Conservation (phyloP, 1,284 basidiomycete species). For the Tetrapyrgos nigripes region DNA sequence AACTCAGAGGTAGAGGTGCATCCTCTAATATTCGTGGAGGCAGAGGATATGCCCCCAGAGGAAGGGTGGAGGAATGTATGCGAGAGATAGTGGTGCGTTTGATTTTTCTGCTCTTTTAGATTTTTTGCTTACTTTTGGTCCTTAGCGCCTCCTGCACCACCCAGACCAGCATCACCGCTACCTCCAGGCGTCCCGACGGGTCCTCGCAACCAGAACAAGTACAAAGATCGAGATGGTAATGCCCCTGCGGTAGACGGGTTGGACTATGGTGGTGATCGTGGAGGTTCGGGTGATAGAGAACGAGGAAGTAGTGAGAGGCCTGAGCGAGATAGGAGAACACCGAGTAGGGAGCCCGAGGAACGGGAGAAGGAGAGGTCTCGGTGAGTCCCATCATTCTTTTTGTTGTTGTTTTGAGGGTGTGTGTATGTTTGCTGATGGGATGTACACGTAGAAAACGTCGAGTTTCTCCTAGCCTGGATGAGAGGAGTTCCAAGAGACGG, state of each 20-base stretch:
- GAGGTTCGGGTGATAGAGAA: conserved; percentile 1
- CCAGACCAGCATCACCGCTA: conserved; percentile 78
- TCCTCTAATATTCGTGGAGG: conserved; percentile 36
- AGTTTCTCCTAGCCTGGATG: conserved; percentile 65
- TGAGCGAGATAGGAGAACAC: conserved; percentile 48
- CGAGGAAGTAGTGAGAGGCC: conserved; percentile 36
- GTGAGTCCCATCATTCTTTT: conserved; percentile 32
- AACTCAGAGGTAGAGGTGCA: neutral
- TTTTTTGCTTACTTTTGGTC: neutral
- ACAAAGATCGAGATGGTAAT: conserved; percentile 84
- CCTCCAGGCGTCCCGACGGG: conserved; percentile 86
- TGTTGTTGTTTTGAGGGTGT: neutral
- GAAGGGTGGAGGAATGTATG: conserved; percentile 49
- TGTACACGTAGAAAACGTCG: conserved; percentile 56
- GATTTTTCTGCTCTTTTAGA: neutral
- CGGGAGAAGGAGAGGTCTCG: conserved; percentile 45
- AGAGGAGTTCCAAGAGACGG: conserved; percentile 65
- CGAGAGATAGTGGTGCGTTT: conserved; percentile 46
- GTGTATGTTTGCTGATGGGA: neutral
- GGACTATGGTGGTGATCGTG: conserved; percentile 70
- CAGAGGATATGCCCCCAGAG: conserved; percentile 53
- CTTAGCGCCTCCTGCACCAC: conserved; percentile 55
- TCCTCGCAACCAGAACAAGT: conserved; percentile 85
- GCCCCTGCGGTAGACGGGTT: conserved; percentile 83
- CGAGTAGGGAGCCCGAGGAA: conserved; percentile 65